Evolutionary conservation across 495 filamentous ascomycete genomes (phyloP), one percentile per base, ranked within the genome.

Genomic region (Friedmanniomyces simplex): DNA sequence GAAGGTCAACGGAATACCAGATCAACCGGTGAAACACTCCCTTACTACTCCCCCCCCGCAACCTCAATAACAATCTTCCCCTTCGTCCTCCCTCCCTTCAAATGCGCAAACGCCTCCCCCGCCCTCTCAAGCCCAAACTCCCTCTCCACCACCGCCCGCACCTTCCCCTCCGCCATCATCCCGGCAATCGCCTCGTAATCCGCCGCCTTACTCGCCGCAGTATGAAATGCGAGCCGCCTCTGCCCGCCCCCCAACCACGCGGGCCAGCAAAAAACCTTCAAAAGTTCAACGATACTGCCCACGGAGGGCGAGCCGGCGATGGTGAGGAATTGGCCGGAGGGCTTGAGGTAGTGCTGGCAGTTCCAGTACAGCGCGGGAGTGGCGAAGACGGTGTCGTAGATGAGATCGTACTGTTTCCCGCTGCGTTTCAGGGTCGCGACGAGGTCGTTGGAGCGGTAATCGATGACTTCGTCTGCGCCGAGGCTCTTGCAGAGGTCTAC

Each of bases 31-130:
- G n/a, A n/a, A n/a, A n/a, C n/a, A n/a, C n/a, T n/a, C 28, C 28
- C 49, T 43, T 13, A 5, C 18, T 43, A 43, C 39, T 43, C 39
- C 39, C 39, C 39, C 4, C 39, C 39, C 4, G 26, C 49, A 28
- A 86, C 77, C 63, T 79, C 71, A 14, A 91, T 73, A 21, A 90
- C 68, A 59, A 90, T 76, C 73, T 90, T 90, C 1, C 86, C 86
- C 63, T 75, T 82, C 24, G 81, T 72, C 37, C 82, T 75, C 8
- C 79, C 77, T 1, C 71, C 79, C 60, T 79, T 83, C 60, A 89
- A 68, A 64, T 72, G 79, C 67, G 79, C 79, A 68, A 81, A 85
- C 0, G 85, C 86, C 63, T 81, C 76, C 20, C 77, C 72, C 16
- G 72, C 79, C 32, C 88, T 78, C 16, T 79, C 79, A 66, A 84